Conservation (phyloP, 208 protist genomes). For the Trypanosomatidae sp. region DNA sequence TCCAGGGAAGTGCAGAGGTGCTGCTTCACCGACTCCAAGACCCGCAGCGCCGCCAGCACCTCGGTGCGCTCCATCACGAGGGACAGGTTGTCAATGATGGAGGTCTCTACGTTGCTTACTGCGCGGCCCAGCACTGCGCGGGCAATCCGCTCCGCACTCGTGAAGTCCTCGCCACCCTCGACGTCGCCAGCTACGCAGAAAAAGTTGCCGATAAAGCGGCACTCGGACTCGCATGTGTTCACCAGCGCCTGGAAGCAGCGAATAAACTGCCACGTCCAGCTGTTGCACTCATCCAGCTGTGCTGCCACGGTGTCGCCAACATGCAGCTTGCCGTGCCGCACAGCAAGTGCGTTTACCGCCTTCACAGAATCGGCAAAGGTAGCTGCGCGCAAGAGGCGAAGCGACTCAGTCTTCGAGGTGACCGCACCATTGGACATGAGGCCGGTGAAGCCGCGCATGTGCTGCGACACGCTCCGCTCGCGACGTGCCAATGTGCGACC, state of each 20-base stretch:
- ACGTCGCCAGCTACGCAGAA: conserved; percentile 57
- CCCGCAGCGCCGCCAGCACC: conserved; percentile 64
- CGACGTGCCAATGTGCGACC: conserved; percentile 45
- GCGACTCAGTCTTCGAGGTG: conserved; percentile 16
- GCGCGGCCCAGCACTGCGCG: conserved; percentile 50
- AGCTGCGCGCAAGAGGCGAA: conserved; percentile 37
- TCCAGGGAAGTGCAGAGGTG: conserved; percentile 75
- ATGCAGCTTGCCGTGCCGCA: conserved; percentile 49
- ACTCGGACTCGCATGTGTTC: conserved; percentile 62
- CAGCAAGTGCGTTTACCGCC: conserved; percentile 42
- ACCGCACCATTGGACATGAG: conserved; percentile 1
- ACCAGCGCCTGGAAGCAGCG: conserved; percentile 53
- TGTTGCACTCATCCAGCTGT: conserved; percentile 52
- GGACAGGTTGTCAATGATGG: conserved; percentile 43
- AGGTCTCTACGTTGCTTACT: conserved; percentile 35
- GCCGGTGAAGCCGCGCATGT: conserved; percentile 48
- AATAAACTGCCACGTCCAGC: conserved; percentile 70
- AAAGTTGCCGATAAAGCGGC: conserved; percentile 80
- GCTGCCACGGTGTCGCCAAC: conserved; percentile 28
- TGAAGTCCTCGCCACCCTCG: conserved; percentile 53
- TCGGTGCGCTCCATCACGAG: conserved; percentile 55
- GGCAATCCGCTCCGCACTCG: conserved; percentile 52
- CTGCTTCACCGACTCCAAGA: conserved; percentile 72
- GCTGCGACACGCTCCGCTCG: conserved; percentile 77
- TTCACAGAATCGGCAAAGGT: conserved; percentile 66